Percentiles rank a stretch among this genome's conserved stretches.
phyloP scores from a whole-genome alignment of 176 grass and related monocot genomes.

The Microstegium vimineum region DNA sequence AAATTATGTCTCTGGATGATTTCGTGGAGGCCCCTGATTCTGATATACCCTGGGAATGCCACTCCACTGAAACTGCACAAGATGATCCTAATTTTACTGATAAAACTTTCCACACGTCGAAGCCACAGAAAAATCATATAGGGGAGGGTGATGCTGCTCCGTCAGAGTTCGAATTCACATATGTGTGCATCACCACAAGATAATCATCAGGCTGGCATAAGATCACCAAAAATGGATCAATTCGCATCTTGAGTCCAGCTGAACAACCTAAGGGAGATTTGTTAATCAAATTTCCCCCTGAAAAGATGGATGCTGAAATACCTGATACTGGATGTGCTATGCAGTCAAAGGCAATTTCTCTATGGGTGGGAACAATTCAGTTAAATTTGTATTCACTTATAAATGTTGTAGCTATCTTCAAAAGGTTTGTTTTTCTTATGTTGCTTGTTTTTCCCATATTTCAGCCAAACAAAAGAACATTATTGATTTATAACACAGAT shows the following conservation, averaged over 20 bases:
- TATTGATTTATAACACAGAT: not conserved
- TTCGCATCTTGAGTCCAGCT: not conserved
- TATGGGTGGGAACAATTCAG: slow-evolving; percentile 77
- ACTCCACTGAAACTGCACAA: slow-evolving; percentile 31
- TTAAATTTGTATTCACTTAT: slow-evolving; percentile 45
- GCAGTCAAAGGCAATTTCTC: slow-evolving; percentile 4
- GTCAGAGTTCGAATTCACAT: slow-evolving; percentile 20
- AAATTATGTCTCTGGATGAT: slow-evolving; percentile 46
- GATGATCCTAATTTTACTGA: slow-evolving; percentile 19
- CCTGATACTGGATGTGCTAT: slow-evolving; percentile 13
- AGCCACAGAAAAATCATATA: slow-evolving; percentile 8
- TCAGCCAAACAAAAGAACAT: not conserved
- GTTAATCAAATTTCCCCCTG: slow-evolving; percentile 15
- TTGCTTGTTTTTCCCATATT: slow-evolving; percentile 3
- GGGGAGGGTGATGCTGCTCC: slow-evolving; percentile 5
- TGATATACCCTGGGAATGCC: slow-evolving; percentile 47
- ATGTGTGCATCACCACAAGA: slow-evolving; percentile 19
- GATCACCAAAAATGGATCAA: not conserved
- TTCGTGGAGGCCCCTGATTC: slow-evolving; percentile 64
- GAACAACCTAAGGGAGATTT: not conserved
- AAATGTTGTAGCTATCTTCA: slow-evolving; percentile 62
- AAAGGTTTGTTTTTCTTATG: slow-evolving; percentile 54
- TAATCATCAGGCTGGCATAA: slow-evolving; percentile 12
- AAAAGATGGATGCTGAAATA: slow-evolving; percentile 34
- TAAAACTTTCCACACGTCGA: not conserved